Evolutionary conservation across 768 basidiomycete species (phyloP).

Genomic region (Serendipita sp.): DNA sequence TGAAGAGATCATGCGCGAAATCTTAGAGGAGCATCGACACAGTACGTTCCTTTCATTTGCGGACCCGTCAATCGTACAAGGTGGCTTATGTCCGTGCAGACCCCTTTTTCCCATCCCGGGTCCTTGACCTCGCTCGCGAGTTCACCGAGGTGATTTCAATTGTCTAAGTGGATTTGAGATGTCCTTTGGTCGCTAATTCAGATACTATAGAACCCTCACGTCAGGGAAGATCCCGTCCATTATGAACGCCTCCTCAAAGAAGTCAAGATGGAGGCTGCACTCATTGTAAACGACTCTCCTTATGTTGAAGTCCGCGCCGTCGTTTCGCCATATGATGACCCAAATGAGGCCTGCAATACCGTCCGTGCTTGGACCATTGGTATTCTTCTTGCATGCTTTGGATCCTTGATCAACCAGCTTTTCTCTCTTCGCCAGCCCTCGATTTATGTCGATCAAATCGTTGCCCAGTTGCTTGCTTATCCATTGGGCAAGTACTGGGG

Average conservation of each 20-base stretch:
- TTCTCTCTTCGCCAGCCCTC: slow-evolving; percentile 14
- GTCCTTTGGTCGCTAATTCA: background rate
- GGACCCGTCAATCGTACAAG: background rate
- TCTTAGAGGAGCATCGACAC: slow-evolving; percentile 5
- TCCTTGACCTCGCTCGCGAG: slow-evolving; percentile 3
- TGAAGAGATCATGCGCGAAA: slow-evolving; percentile 7
- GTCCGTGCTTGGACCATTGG: slow-evolving; percentile 12
- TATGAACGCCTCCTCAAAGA: slow-evolving; percentile 15
- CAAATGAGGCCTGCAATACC: slow-evolving; percentile 9
- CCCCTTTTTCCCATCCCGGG: slow-evolving; percentile 6
- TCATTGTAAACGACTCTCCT: slow-evolving; percentile 14
- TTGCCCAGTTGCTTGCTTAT: slow-evolving; percentile 17
- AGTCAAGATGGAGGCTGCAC: slow-evolving; percentile 17
- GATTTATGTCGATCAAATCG: slow-evolving; percentile 10
- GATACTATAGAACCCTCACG: slow-evolving; percentile 3
- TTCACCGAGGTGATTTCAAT: background rate
- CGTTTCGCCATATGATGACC: slow-evolving; percentile 11
- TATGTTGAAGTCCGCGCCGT: slow-evolving; percentile 14
- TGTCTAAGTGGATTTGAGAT: background rate
- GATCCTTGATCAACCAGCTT: slow-evolving; percentile 19
- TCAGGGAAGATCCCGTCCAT: slow-evolving; percentile 9
- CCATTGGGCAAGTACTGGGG: slow-evolving; percentile 8
- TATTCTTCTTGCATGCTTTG: slow-evolving; percentile 1
- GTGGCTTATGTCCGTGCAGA: background rate
- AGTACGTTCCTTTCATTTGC: background rate